These are phyloP conservation scores for Cardiospermum halicacabum DNA, from an alignment of 345 rosid genomes.

Conservation along the genomic window DNA sequence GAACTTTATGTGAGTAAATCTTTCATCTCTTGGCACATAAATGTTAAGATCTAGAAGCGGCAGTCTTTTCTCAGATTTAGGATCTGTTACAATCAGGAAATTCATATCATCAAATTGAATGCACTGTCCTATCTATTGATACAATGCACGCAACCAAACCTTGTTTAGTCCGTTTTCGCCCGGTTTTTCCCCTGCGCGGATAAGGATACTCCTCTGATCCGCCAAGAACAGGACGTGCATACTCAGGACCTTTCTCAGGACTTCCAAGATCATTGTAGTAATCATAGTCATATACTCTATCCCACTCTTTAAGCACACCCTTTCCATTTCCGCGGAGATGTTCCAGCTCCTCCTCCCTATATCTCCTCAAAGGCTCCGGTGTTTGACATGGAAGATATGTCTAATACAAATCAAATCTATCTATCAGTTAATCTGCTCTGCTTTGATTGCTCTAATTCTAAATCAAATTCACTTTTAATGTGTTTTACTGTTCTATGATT, in stretches of 20 bases:
- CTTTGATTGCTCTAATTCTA: background rate
- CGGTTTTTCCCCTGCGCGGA: slow-evolving; percentile 87
- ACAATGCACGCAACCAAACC: slow-evolving; percentile 38
- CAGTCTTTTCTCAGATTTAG: slow-evolving; percentile 57
- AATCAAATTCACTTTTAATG: background rate
- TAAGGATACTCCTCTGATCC: slow-evolving; percentile 63
- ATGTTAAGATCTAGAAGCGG: slow-evolving; percentile 64
- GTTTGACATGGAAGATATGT: slow-evolving; percentile 80
- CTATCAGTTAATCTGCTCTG: slow-evolving; percentile 7
- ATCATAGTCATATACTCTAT: slow-evolving; percentile 88
- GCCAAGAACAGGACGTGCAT: slow-evolving; percentile 70
- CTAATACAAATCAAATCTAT: slow-evolving; percentile 26
- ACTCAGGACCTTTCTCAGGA: slow-evolving; percentile 59
- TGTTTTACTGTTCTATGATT: background rate
- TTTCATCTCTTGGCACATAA: slow-evolving; percentile 89
- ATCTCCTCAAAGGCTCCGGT: slow-evolving; percentile 55
- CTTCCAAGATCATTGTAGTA: slow-evolving; percentile 77
- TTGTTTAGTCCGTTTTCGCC: slow-evolving; percentile 54
- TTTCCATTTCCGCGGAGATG: slow-evolving; percentile 63
- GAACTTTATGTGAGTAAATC: slow-evolving; percentile 71
- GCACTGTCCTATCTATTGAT: too few relatives aligned
- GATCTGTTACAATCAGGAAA: slow-evolving; percentile 35
- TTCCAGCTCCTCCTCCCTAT: slow-evolving; percentile 65
- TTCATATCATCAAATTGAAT: slow-evolving; percentile 9
- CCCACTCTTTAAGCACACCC: slow-evolving; percentile 75